phyloP scores from a whole-genome alignment of 2,329 filamentous ascomycete species.

The Diplodia scrobiculata region DNA sequence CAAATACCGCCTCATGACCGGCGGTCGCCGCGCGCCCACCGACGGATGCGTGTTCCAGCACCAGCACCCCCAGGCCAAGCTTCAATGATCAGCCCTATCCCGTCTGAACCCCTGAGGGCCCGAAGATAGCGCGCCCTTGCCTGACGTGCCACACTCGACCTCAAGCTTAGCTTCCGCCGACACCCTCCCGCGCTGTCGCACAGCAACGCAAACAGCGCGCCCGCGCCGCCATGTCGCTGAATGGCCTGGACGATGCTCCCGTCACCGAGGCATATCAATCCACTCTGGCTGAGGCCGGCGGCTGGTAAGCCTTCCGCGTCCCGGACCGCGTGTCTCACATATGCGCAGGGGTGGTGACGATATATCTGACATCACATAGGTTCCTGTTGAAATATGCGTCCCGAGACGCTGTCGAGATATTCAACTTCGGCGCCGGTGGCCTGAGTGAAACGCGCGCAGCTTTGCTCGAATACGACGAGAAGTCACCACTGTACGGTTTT shows the following conservation, averaged over 20 bases:
- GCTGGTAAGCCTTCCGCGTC: constrained; percentile 70
- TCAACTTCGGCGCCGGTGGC: constrained; percentile 76
- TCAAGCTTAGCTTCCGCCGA: constrained; percentile 9
- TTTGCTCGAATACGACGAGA: constrained; percentile 77
- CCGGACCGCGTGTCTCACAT: constrained; percentile 20
- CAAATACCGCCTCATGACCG: constrained; percentile 9
- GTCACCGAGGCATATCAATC: constrained; percentile 83
- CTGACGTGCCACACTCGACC: constrained; percentile 27
- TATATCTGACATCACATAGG: constrained; percentile 56
- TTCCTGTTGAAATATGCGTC: constrained; percentile 89
- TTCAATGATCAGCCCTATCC: constrained; percentile 30
- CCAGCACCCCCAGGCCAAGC: constrained; percentile 9
- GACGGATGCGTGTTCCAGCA: constrained; percentile 21
- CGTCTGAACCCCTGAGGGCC: constrained; percentile 30
- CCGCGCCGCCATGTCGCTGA: constrained; percentile 74
- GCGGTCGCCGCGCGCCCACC: constrained; percentile 4
- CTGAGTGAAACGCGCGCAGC: constrained; percentile 79
- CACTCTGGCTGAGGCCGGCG: constrained; percentile 78
- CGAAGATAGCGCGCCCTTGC: constrained; percentile 28
- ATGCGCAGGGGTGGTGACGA: constrained; percentile 29
- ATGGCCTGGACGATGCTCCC: constrained; percentile 81
- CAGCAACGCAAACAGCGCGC: constrained; percentile 25
- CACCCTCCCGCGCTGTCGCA: constrained; percentile 30
- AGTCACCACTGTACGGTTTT: constrained; percentile 88
- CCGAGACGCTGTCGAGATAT: constrained; percentile 82